A percentile compares a stretch with the other conserved stretches of the same genome.
These are phyloP conservation scores for Exophiala oligosperma DNA, from an alignment of 2,329 filamentous ascomycete genomes.

Conservation along the genomic window DNA sequence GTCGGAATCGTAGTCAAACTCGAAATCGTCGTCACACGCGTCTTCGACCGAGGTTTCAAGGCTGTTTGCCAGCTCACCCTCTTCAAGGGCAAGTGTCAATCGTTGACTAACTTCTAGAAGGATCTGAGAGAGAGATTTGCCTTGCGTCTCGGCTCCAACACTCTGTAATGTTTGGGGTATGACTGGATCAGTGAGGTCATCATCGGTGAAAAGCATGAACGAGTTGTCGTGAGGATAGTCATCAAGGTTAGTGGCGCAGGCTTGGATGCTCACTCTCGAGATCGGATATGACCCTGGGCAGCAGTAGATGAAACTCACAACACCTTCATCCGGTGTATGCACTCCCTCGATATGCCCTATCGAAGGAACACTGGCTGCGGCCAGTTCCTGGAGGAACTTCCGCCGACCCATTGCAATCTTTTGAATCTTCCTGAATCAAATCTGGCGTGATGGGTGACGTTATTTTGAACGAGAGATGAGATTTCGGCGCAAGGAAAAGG, in stretches of 20 bases:
- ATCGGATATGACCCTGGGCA: conserved; percentile 26
- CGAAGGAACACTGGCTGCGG: conserved; percentile 36
- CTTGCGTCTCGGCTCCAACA: conserved; percentile 31
- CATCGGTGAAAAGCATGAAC: conserved; percentile 48
- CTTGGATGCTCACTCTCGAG: conserved; percentile 13
- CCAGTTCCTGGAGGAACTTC: conserved; percentile 63
- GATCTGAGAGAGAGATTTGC: conserved; percentile 27
- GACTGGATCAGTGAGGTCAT: conserved; percentile 35
- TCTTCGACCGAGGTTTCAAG: background rate
- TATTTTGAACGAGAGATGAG: no score
- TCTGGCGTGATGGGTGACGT: no score
- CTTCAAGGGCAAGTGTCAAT: conserved; percentile 18
- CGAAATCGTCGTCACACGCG: conserved; percentile 32
- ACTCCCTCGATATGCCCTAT: conserved; percentile 57
- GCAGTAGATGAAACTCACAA: conserved; percentile 63
- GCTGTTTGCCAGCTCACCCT: background rate
- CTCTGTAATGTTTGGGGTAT: conserved; percentile 25
- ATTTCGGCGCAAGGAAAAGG: no score
- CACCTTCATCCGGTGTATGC: conserved; percentile 67
- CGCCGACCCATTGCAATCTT: conserved; percentile 61
- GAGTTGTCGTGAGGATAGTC: conserved; percentile 60
- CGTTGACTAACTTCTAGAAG: conserved; percentile 32
- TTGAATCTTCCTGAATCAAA: no score
- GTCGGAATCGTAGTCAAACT: conserved; percentile 39
- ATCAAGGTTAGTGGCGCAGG: conserved; percentile 50